Conservation (phyloP, 208 protist genomes). For the Phytomonas sp. region DNA sequence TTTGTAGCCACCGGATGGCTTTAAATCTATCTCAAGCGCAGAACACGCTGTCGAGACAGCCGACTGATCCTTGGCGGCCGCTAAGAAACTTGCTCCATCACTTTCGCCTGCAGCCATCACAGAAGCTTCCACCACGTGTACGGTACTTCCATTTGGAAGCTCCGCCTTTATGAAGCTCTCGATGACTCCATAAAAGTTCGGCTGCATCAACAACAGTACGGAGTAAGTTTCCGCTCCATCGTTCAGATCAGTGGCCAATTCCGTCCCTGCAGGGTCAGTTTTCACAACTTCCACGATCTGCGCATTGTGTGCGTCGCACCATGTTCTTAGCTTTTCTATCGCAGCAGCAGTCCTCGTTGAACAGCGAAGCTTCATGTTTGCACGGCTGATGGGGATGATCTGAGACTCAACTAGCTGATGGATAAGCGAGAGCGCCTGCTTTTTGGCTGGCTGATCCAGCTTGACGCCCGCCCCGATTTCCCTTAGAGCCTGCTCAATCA, state of each 20-base stretch:
- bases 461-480: slow-evolving; percentile 92
- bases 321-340: slow-evolving; percentile 33
- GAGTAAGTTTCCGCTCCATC: slow-evolving; percentile 13
- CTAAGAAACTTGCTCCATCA: slow-evolving; percentile 14
- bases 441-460: slow-evolving; percentile 87
- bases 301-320: slow-evolving; percentile 45
- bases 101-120: slow-evolving; percentile 41
- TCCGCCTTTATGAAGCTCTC: slow-evolving; percentile 65
- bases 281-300: slow-evolving; percentile 26
- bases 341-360: slow-evolving; percentile 31
- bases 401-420: slow-evolving; percentile 73
- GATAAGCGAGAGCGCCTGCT: slow-evolving; percentile 92
- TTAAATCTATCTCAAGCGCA: slow-evolving; percentile 1
- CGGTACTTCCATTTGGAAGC: slow-evolving; percentile 42
- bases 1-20: background rate
- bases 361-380: slow-evolving; percentile 92
- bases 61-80: background rate
- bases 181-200: slow-evolving; percentile 61
- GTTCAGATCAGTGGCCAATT: background rate
- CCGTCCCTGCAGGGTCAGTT: background rate
- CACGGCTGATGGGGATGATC: slow-evolving; percentile 89
- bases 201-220: slow-evolving; percentile 54
- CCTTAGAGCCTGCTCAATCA: slow-evolving; percentile 94
- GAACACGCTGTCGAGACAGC: background rate
- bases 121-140: slow-evolving; percentile 70